A percentile compares a stretch with the other conserved stretches of the same genome.
Conservation (phyloP, 2,329 filamentous ascomycete species). For the Phaeosphaeria sp. region DNA sequence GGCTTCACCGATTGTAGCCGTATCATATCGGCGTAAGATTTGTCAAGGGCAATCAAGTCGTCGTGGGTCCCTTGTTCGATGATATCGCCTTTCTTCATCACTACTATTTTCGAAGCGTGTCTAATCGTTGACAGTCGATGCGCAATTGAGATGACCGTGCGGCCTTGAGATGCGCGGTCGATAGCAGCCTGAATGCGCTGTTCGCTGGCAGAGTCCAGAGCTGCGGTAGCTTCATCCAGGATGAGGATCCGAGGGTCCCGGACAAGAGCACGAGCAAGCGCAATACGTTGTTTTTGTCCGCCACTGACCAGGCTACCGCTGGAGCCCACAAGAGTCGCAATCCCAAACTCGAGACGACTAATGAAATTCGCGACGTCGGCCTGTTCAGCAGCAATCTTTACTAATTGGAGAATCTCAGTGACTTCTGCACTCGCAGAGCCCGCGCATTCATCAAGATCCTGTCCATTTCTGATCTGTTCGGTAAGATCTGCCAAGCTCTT, state of each 20-base stretch:
- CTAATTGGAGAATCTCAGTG: conserved; percentile 59
- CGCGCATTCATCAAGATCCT: conserved; percentile 49
- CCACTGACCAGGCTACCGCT: conserved; percentile 64
- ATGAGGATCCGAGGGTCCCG: conserved; percentile 65
- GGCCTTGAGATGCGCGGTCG: conserved; percentile 39
- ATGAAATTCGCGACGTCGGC: conserved; percentile 68
- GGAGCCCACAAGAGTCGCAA: conserved; percentile 59
- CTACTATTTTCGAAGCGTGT: conserved; percentile 47
- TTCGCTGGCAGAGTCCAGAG: conserved; percentile 66
- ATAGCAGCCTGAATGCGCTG: conserved; percentile 58
- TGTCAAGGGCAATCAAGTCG: conserved; percentile 42
- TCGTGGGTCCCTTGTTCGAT: conserved; percentile 48
- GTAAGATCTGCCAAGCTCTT: conserved; percentile 60
- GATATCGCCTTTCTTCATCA: conserved; percentile 47
- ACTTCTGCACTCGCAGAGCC: conserved; percentile 25
- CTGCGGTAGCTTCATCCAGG: conserved; percentile 68
- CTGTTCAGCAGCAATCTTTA: conserved; percentile 59
- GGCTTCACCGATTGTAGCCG: conserved; percentile 52
- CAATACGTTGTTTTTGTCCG: conserved; percentile 65
- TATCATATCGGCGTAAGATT: conserved; percentile 59
- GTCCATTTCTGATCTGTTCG: conserved; percentile 59
- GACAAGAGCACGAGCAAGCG: conserved; percentile 63
- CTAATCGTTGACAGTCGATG: conserved; percentile 49
- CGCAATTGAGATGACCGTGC: conserved; percentile 49
- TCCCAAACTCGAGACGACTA: conserved; percentile 57